phyloP scores from a whole-genome alignment of 2,329 filamentous ascomycete genomes.

The Fusarium udum region DNA sequence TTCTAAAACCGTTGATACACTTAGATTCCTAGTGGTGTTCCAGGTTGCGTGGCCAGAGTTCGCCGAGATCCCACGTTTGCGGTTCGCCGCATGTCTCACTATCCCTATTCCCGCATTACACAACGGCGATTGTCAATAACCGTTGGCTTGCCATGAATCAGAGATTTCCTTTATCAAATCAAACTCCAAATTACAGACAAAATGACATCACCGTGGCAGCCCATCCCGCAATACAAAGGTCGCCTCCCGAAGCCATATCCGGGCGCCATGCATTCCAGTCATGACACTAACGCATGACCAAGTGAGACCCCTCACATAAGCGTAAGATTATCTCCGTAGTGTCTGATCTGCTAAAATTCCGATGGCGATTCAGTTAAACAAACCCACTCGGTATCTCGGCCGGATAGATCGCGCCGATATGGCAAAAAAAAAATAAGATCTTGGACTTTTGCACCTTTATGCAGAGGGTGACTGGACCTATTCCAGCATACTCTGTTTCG shows the following conservation, averaged over 20 bases:
- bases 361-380: neutral
- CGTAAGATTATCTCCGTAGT: neutral
- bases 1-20: neutral
- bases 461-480: too few relatives aligned
- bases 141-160: neutral
- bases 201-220: neutral
- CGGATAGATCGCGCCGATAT: neutral
- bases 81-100: neutral
- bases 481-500: too few relatives aligned
- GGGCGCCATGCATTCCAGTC: conserved; percentile 16
- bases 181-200: fast-evolving
- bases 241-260: conserved; percentile 3
- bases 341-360: neutral
- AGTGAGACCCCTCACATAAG: neutral
- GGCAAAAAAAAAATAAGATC: too few relatives aligned
- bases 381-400: neutral
- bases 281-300: neutral
- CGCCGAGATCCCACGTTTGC: neutral
- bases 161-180: neutral
- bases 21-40: too few relatives aligned
- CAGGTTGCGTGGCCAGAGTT: neutral
- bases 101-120: too few relatives aligned
- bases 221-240: neutral
- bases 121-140: neutral
- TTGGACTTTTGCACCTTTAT: too few relatives aligned